Conservation (phyloP, 75 land plant genomes). For the Azolla pinnata region DNA sequence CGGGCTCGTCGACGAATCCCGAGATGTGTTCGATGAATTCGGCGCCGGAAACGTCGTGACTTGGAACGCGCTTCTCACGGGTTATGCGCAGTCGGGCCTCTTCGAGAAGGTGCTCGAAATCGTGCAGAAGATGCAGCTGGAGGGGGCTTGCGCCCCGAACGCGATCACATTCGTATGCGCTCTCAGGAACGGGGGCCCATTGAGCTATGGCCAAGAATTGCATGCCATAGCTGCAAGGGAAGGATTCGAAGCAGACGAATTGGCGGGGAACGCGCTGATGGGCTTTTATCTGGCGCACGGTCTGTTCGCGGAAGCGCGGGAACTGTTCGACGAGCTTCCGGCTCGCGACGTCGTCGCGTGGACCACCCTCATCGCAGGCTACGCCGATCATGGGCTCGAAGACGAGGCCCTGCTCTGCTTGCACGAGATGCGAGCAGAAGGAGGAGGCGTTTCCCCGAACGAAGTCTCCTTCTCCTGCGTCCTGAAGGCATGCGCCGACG, state of each 20-base stretch:
- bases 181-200: too few species aligned
- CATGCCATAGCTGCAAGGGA: slow-evolving; percentile 1
- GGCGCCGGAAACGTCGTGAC: too few species aligned
- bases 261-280: slow-evolving; percentile 17
- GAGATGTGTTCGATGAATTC: too few species aligned
- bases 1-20: too few species aligned
- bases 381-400: slow-evolving; percentile 18
- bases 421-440: slow-evolving; percentile 21
- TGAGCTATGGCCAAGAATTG: slow-evolving; percentile 10
- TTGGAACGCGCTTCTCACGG: too few species aligned
- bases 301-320: slow-evolving; percentile 9
- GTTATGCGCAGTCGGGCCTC: too few species aligned
- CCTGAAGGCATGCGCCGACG: slow-evolving; percentile 14
- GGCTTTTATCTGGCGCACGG: slow-evolving; percentile 22
- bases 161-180: too few species aligned
- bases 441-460: slow-evolving; percentile 23
- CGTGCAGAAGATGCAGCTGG: slow-evolving; percentile 6
- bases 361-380: slow-evolving; percentile 27
- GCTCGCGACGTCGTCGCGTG: slow-evolving; percentile 32
- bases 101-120: slow-evolving; percentile 1
- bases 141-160: too few species aligned
- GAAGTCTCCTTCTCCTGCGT: slow-evolving; percentile 18
- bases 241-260: slow-evolving; percentile 5
- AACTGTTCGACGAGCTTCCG: slow-evolving; percentile 19
- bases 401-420: slow-evolving; percentile 18